Percentiles rank a stretch among this genome's conserved stretches.
phyloP scores from a whole-genome alignment of 1,284 basidiomycete species.

The Ceratobasidium sp. region DNA sequence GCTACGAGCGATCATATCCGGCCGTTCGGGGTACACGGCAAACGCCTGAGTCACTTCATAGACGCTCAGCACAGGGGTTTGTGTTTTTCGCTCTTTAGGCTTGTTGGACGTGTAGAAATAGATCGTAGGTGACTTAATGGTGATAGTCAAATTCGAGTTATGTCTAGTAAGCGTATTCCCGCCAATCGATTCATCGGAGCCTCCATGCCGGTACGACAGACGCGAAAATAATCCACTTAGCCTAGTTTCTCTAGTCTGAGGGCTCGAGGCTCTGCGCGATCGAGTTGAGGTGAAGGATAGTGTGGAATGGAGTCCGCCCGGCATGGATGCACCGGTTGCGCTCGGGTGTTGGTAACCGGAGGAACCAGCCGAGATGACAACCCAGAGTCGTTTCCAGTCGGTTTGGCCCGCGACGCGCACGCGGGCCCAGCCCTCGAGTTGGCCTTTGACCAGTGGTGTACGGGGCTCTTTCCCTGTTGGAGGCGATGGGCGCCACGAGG shows the following conservation, averaged over 20 bases:
- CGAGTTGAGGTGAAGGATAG: constrained; percentile 41
- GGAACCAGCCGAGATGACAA: constrained; percentile 64
- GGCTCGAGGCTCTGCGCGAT: not conserved
- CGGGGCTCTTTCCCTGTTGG: constrained; percentile 70
- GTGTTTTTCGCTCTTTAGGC: constrained; percentile 74
- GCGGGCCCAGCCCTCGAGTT: constrained; percentile 92
- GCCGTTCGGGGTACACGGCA: constrained; percentile 93
- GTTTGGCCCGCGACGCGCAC: constrained; percentile 95
- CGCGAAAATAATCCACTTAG: constrained; percentile 39
- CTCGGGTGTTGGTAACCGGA: constrained; percentile 50
- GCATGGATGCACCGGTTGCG: constrained; percentile 41
- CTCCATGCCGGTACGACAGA: constrained; percentile 8
- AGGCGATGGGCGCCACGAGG: constrained; percentile 13
- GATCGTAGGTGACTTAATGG: constrained; percentile 57
- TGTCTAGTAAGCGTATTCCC: constrained; percentile 10
- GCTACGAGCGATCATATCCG: constrained; percentile 85
- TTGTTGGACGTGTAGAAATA: constrained; percentile 70
- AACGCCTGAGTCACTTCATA: constrained; percentile 67
- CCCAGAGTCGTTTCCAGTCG: constrained; percentile 95
- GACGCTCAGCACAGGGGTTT: constrained; percentile 70
- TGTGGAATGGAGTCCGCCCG: constrained; percentile 47
- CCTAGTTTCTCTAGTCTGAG: constrained; percentile 29
- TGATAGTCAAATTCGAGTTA: not conserved
- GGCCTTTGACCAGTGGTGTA: constrained; percentile 74
- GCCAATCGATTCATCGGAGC: constrained; percentile 8